Evolutionary conservation across 495 filamentous ascomycete genomes (phyloP), one percentile per base, ranked within the genome.

Genomic region (Xylaria nigripes): DNA sequence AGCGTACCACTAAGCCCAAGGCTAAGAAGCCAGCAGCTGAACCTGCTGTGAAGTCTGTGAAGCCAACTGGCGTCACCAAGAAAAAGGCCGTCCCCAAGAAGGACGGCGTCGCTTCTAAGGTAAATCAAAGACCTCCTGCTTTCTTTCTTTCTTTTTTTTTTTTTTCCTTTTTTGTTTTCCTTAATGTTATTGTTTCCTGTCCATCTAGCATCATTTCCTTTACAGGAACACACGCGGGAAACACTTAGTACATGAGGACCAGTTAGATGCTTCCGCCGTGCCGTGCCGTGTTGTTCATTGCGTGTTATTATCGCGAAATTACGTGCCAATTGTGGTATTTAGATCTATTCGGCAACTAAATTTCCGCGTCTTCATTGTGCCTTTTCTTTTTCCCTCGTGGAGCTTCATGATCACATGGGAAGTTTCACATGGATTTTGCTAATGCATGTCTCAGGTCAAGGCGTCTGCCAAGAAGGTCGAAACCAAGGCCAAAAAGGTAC

Each of bases 11-110:
- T 44, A 61, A 68, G 59, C 59, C 71, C 21, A 69, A 64, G 61
- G 50, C 65, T 50, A 75, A 74, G 70, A 61, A 60, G 53, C 44
- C 64, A 10, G 45, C 45, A 12, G 61, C 63, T 18, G 67, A 61
- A 6, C 60, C 66, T 10, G 66, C 66, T 25, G 65, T 61, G 38
- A 79, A 74, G 67, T 69, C 68, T 43, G 69, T 71, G 38, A 80
- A 80, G 66, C 76, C 77, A 15, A 58, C 67, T 29, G 77, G 76
- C 50, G 76, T 78, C 24, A 76, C 71, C 55, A 80, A 80, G 71
- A 78, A 76, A 70, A 77, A 76, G 67, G 66, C 66, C 16, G 51
- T 70, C 3, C 67, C 75, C 5, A 75, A 74, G 63, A 79, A 78
- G 68, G 72, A 77, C 58, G 61, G 61, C 49, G 67, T 69, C 32